Evolutionary conservation across 2,329 filamentous ascomycete genomes (phyloP).

Genomic region (Diaporthe velutina): DNA sequence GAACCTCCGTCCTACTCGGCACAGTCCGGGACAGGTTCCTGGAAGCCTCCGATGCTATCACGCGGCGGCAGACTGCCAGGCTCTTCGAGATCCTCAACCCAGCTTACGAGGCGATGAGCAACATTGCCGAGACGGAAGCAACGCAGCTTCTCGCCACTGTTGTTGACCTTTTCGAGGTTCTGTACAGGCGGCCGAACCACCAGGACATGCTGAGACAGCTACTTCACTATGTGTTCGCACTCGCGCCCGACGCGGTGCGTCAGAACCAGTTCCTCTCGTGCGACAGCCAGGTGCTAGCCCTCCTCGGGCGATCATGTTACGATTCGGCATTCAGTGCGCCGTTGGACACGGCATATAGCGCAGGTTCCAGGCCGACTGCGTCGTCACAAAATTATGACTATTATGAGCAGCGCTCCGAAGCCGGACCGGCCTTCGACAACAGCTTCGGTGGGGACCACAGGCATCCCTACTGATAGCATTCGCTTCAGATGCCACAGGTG

Average conservation of each 20-base stretch:
- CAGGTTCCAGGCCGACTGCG: neutral
- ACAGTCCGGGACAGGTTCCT: constrained; percentile 13
- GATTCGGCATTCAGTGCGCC: neutral
- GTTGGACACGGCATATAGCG: neutral
- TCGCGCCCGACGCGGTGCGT: neutral
- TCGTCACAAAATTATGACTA: neutral
- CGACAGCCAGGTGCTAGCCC: neutral
- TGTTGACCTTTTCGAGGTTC: neutral
- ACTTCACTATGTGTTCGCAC: neutral
- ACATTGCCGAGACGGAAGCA: neutral
- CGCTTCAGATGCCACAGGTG: neutral
- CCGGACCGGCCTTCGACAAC: neutral
- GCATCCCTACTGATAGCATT: neutral
- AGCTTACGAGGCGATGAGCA: constrained; percentile 14
- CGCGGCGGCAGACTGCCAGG: neutral
- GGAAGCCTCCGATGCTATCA: neutral
- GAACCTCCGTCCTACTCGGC: neutral
- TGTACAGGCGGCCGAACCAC: neutral
- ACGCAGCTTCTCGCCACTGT: neutral
- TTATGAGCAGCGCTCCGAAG: neutral
- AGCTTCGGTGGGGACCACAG: neutral
- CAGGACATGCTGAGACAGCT: constrained; percentile 22
- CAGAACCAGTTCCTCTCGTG: neutral
- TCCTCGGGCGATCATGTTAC: neutral
- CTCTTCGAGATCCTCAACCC: constrained; percentile 26